phyloP scores from a whole-genome alignment of 2,329 filamentous ascomycete species.

The Aspergillus carbonarius region DNA sequence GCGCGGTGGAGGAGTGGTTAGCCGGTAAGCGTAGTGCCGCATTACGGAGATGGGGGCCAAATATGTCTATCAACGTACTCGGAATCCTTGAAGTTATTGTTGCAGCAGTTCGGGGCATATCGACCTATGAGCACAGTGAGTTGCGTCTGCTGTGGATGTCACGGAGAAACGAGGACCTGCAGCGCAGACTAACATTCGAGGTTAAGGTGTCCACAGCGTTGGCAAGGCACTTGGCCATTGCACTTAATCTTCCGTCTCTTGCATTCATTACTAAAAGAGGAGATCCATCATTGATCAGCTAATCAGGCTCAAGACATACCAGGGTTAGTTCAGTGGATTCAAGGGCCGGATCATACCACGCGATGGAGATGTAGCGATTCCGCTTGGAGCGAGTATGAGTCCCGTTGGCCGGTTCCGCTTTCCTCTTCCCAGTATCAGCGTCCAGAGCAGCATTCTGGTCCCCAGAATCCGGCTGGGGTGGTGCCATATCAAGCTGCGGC shows the following conservation, averaged over 20 bases:
- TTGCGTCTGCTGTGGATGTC: not conserved
- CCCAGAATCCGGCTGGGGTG: conserved; percentile 23
- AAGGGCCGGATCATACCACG: conserved; percentile 51
- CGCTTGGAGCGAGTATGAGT: conserved; percentile 59
- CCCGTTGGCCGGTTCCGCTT: conserved; percentile 45
- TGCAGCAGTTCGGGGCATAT: conserved; percentile 67
- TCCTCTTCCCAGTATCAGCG: conserved; percentile 40
- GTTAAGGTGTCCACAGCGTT: conserved; percentile 63
- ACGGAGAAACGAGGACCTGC: not conserved
- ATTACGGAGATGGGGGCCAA: not conserved
- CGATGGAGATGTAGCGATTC: conserved; percentile 67
- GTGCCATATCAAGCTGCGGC: conserved; percentile 28
- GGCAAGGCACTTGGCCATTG: conserved; percentile 65
- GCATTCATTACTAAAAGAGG: conserved; percentile 57
- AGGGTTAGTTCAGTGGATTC: not conserved
- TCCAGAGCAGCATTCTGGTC: conserved; percentile 25
- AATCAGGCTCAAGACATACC: not conserved
- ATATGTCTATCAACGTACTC: conserved; percentile 51
- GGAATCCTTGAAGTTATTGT: conserved; percentile 83
- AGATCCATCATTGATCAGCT: conserved; percentile 12
- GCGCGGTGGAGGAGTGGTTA: conserved; percentile 6
- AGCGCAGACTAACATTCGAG: conserved; percentile 52
- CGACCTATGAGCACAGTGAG: conserved; percentile 39
- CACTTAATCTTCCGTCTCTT: conserved; percentile 68
- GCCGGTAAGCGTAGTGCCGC: not conserved